These are phyloP conservation scores for Myxozyma monticola DNA, from an alignment of 805 yeast genomes.

Conservation along the genomic window DNA sequence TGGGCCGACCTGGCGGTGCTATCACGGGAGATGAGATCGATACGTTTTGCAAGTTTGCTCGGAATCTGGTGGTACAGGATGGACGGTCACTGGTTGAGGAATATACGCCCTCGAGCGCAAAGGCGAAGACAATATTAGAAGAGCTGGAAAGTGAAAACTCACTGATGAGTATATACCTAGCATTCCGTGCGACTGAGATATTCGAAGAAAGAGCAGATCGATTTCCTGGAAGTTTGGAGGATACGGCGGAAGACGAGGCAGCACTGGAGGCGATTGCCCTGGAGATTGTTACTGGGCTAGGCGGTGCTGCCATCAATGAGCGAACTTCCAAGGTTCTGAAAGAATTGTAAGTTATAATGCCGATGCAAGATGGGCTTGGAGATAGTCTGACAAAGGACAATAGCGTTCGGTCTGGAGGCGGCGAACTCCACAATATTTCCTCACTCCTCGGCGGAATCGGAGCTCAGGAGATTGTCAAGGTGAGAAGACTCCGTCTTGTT, in stretches of 20 bases:
- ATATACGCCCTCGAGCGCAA: conserved; percentile 10
- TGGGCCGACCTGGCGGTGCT: conserved; percentile 39
- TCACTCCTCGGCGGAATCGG: conserved; percentile 82
- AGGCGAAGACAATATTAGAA: conserved; percentile 2
- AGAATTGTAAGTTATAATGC: conserved; percentile 40
- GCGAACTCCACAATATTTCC: conserved; percentile 57
- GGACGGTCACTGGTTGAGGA: conserved; percentile 43
- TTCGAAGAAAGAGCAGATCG: conserved; percentile 31
- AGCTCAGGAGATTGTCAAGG: conserved; percentile 79
- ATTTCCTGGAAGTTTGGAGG: conserved; percentile 20
- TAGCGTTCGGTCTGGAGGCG: conserved; percentile 40
- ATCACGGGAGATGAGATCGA: conserved; percentile 43
- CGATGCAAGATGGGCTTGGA: neutral
- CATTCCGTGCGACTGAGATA: conserved; percentile 30
- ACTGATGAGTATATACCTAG: conserved; percentile 32
- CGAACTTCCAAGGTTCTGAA: conserved; percentile 44
- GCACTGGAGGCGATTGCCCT: conserved; percentile 15
- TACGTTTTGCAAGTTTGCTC: conserved; percentile 63
- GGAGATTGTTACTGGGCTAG: conserved; percentile 8
- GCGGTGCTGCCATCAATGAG: conserved; percentile 16
- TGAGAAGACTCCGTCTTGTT: conserved; percentile 30
- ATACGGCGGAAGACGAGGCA: conserved; percentile 14
- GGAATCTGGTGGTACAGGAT: conserved; percentile 50
- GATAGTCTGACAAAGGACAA: neutral
- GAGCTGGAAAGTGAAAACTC: conserved; percentile 27